phyloP scores from a whole-genome alignment of 1,284 basidiomycete genomes.

The Ustilago shanxiensis region DNA sequence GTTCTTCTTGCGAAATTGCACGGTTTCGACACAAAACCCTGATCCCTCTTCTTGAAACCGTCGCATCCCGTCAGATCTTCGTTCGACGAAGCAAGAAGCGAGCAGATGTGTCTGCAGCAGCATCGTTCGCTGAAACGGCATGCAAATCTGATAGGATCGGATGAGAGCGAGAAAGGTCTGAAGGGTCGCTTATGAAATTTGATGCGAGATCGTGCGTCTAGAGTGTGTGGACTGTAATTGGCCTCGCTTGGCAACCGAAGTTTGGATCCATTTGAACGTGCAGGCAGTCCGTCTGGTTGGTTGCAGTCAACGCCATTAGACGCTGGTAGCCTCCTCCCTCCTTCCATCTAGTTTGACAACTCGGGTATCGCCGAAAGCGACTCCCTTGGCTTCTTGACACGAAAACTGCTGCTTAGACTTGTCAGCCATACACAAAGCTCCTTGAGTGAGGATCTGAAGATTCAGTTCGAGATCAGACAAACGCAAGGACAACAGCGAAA shows the following conservation, averaged over 20 bases:
- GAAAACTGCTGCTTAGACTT: background rate
- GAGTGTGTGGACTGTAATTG: background rate
- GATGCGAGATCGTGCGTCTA: background rate
- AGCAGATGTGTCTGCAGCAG: background rate
- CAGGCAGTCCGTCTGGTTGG: background rate
- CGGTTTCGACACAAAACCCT: background rate
- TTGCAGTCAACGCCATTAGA: conserved; percentile 5
- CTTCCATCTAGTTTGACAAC: conserved; percentile 1
- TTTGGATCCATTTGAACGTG: background rate
- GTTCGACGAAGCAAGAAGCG: background rate
- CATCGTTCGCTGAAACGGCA: background rate
- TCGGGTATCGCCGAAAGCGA: conserved; percentile 2
- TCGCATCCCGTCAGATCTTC: background rate
- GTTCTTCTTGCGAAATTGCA: too few relatives aligned
- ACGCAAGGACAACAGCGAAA: background rate
- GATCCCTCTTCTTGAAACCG: background rate
- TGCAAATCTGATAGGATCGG: conserved; percentile 4
- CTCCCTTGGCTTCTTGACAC: background rate
- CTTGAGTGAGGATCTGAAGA: too few relatives aligned
- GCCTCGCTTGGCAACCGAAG: background rate
- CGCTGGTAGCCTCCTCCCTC: background rate
- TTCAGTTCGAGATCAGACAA: background rate
- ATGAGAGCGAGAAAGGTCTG: background rate
- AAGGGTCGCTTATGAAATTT: background rate
- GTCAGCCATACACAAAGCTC: background rate